Evolutionary conservation across 768 basidiomycete genomes (phyloP).

Genomic region (Rubroboletus pulcherrimus): DNA sequence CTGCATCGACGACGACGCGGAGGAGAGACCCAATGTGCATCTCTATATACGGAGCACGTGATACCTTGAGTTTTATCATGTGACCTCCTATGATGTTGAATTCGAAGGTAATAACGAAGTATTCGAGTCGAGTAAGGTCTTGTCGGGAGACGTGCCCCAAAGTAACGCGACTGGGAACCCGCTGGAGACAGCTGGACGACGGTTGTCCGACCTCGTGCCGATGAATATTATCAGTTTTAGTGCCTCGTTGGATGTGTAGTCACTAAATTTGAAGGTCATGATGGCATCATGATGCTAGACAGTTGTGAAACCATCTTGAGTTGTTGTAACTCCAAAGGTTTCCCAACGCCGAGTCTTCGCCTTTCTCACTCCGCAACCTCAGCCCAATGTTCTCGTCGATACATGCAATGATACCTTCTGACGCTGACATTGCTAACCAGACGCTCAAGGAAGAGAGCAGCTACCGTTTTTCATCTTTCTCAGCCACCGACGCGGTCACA

Average conservation of each 20-base stretch:
- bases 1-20: conserved; percentile 49
- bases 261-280: too few species aligned
- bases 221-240: neutral
- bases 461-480: conserved; percentile 72
- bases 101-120: neutral
- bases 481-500: conserved; percentile 75
- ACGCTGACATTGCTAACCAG: conserved; percentile 70
- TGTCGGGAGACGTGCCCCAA: neutral
- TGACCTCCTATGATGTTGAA: conserved; percentile 8
- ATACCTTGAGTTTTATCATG: conserved; percentile 26
- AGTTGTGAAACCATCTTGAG: neutral
- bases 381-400: conserved; percentile 60
- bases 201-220: neutral
- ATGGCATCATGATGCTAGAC: neutral
- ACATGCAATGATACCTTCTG: conserved; percentile 59
- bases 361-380: conserved; percentile 11
- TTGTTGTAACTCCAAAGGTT: neutral
- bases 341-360: neutral
- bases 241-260: neutral
- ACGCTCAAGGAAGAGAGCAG: conserved; percentile 64
- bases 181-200: neutral
- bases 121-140: neutral
- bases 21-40: too few species aligned
- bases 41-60: conserved; percentile 15
- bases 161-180: neutral